Percentiles rank a stretch among this genome's conserved stretches.
These are phyloP conservation scores for Hypomyces perniciosus DNA, from an alignment of 2,329 filamentous ascomycete species.

Conservation along the genomic window DNA sequence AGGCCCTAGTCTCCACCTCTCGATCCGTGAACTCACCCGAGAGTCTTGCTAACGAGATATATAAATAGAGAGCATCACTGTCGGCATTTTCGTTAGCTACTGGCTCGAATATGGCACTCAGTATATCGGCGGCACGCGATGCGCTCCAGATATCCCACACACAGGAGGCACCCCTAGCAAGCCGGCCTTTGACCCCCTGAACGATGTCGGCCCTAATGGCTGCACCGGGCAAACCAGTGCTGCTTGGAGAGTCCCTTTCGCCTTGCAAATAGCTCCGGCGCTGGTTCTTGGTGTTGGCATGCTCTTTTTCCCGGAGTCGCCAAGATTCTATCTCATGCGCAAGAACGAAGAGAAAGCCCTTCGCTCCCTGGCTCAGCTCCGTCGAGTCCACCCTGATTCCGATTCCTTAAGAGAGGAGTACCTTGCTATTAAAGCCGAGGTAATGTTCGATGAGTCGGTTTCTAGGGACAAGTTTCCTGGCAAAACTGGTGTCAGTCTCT, in stretches of 20 bases:
- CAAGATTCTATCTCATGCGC: conserved; percentile 29
- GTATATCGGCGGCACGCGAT: conserved; percentile 38
- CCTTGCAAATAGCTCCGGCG: conserved; percentile 49
- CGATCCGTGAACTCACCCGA: too few relatives aligned
- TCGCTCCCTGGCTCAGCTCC: conserved; percentile 25
- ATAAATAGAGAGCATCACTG: conserved; percentile 29
- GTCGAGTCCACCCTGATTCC: conserved; percentile 27
- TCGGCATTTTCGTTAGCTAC: conserved; percentile 38
- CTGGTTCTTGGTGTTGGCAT: conserved; percentile 50
- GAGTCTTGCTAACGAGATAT: neutral
- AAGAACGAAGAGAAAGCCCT: conserved; percentile 27
- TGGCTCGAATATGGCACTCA: conserved; percentile 38
- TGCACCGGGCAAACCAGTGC: conserved; percentile 39
- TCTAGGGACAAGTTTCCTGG: conserved; percentile 24
- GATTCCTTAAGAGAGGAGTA: conserved; percentile 27
- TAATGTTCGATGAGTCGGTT: conserved; percentile 29
- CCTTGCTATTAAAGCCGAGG: conserved; percentile 32
- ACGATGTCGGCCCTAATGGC: conserved; percentile 33
- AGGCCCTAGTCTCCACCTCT: too few relatives aligned
- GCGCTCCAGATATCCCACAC: conserved; percentile 41
- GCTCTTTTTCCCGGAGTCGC: conserved; percentile 42
- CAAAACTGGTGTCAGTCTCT: conserved; percentile 24
- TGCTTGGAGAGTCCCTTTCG: conserved; percentile 43
- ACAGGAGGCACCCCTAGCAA: conserved; percentile 34
- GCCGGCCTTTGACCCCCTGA: conserved; percentile 36